Evolutionary conservation across 352 stramenopile genomes (phyloP).

Genomic region (Phytophthora multivora): DNA sequence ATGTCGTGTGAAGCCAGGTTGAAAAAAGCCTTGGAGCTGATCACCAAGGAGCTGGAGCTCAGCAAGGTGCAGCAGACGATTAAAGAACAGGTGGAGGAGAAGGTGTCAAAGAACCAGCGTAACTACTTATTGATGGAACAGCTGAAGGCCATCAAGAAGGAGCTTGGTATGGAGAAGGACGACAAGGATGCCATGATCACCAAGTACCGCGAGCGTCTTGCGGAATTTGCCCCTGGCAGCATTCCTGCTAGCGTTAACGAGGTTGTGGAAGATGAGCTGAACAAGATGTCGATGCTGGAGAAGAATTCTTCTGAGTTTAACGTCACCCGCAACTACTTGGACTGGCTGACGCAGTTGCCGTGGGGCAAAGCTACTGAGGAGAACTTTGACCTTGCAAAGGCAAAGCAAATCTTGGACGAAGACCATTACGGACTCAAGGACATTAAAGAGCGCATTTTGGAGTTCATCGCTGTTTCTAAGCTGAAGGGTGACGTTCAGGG

Average conservation of each 20-base stretch:
- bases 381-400: slow-evolving; percentile 96
- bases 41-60: slow-evolving; percentile 97
- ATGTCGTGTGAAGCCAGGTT: slow-evolving; percentile 95
- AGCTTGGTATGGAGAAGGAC: slow-evolving; percentile 99
- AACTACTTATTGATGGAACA: slow-evolving; percentile 99
- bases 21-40: slow-evolving; percentile 95
- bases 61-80: slow-evolving; percentile 98
- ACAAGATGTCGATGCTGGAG: slow-evolving; percentile 97
- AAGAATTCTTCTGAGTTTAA: slow-evolving; percentile 99
- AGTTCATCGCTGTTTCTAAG: slow-evolving; percentile 99
- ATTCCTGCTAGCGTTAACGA: slow-evolving; percentile 87
- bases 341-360: slow-evolving; percentile 98
- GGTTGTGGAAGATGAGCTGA: slow-evolving; percentile 97
- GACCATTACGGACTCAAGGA: slow-evolving; percentile 99
- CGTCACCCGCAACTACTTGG: slow-evolving; percentile 98
- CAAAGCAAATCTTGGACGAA: slow-evolving; percentile 93
- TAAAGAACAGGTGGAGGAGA: slow-evolving; percentile 90
- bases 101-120: slow-evolving; percentile 96
- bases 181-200: slow-evolving; percentile 98
- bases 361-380: slow-evolving; percentile 96
- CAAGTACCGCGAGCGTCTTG: slow-evolving; percentile 94
- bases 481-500: slow-evolving; percentile 95
- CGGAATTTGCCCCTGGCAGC: slow-evolving; percentile 53
- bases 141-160: slow-evolving; percentile 99
- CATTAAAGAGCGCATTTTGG: slow-evolving; percentile 99